Percentiles rank a stretch among this genome's conserved stretches.
Conservation (phyloP, 352 stramenopile genomes). For the Globisporangium polare region DNA sequence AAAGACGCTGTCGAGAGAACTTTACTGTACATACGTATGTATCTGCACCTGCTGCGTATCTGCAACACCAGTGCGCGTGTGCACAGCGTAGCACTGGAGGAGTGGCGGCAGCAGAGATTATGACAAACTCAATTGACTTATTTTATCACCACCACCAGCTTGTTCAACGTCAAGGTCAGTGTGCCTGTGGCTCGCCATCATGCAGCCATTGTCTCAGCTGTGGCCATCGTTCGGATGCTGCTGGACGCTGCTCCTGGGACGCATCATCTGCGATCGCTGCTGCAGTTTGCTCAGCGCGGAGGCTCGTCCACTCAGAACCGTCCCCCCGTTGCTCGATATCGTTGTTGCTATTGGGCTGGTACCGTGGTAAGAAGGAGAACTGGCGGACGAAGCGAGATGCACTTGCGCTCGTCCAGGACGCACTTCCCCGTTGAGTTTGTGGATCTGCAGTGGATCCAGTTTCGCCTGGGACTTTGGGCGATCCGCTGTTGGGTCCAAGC, state of each 20-base stretch:
- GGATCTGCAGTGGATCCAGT: slow-evolving; percentile 51
- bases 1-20: neutral
- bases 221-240: slow-evolving; percentile 1
- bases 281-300: slow-evolving; percentile 44
- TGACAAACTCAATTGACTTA: slow-evolving; percentile 12
- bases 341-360: slow-evolving; percentile 10
- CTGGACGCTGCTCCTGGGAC: slow-evolving; percentile 36
- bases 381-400: neutral
- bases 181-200: neutral
- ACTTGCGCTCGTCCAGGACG: slow-evolving; percentile 4
- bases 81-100: neutral
- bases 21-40: neutral
- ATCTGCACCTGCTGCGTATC: neutral
- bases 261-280: slow-evolving; percentile 46
- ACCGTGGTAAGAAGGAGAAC: neutral
- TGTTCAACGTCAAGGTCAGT: neutral
- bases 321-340: slow-evolving; percentile 20
- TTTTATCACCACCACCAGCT: slow-evolving; percentile 5
- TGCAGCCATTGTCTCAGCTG: neutral
- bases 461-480: slow-evolving; percentile 52
- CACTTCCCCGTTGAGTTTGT: slow-evolving; percentile 31
- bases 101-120: neutral
- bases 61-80: neutral
- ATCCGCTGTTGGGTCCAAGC: slow-evolving; percentile 20
- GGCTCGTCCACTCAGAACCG: slow-evolving; percentile 7